These are phyloP conservation scores for Stagonosporopsis vannaccii DNA, from an alignment of 2,329 filamentous ascomycete species.

Conservation along the genomic window DNA sequence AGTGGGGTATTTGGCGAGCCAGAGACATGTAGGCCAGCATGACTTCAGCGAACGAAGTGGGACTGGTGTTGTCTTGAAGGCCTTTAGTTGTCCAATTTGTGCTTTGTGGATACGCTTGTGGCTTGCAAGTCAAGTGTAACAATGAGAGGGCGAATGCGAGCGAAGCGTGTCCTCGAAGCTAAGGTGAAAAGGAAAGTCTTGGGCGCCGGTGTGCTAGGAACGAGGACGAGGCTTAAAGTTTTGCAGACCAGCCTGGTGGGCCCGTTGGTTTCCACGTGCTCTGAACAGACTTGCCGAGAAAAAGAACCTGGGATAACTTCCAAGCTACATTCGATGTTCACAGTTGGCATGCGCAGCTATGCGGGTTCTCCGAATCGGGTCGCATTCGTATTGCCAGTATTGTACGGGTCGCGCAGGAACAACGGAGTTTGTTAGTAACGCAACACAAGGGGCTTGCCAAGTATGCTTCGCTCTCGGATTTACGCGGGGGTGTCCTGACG, in stretches of 20 bases:
- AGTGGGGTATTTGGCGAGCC: background rate
- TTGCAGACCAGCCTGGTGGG: background rate
- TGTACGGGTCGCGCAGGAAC: slow-evolving; percentile 8
- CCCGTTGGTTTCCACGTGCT: slow-evolving; percentile 8
- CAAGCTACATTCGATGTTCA: background rate
- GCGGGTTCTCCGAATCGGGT: background rate
- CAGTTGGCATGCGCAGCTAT: background rate
- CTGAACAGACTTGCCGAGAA: background rate
- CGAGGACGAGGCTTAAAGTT: background rate
- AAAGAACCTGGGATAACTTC: background rate
- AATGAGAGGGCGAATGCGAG: background rate
- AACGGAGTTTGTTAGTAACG: background rate
- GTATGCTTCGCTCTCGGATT: slow-evolving; percentile 6
- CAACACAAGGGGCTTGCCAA: slow-evolving; percentile 1
- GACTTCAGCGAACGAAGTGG: background rate
- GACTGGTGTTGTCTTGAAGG: background rate
- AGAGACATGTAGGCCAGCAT: background rate
- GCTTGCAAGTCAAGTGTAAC: background rate
- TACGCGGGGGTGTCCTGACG: background rate
- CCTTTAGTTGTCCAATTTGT: background rate
- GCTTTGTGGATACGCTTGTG: background rate
- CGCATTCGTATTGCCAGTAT: background rate
- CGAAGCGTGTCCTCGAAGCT: background rate
- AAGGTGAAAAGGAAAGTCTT: slow-evolving; percentile 4
- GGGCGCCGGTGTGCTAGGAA: background rate